phyloP scores from a whole-genome alignment of 768 basidiomycete species.

The Agrocybe praecox region DNA sequence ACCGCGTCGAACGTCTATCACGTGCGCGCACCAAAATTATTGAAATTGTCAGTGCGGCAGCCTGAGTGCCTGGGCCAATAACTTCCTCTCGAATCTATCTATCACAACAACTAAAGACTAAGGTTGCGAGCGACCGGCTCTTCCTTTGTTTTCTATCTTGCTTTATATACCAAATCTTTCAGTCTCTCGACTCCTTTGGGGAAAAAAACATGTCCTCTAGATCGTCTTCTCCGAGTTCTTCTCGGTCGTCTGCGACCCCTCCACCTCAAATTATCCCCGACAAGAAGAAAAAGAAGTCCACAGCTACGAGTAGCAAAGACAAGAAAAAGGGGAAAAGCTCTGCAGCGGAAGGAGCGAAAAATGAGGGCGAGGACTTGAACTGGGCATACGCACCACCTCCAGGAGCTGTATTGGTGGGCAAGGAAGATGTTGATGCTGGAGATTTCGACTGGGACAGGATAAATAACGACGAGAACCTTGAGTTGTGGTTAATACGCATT shows the following conservation, averaged over 20 bases:
- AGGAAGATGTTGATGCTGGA: constrained; percentile 46
- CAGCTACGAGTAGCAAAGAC: constrained; percentile 14
- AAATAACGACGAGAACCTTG: constrained; percentile 55
- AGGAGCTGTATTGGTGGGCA: constrained; percentile 51
- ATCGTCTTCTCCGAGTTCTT: constrained; percentile 16
- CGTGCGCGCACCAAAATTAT: too few relatives aligned
- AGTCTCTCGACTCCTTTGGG: too few relatives aligned
- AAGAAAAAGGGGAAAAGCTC: constrained; percentile 27
- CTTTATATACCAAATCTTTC: too few relatives aligned
- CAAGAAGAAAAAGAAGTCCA: constrained; percentile 19
- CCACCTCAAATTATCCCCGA: constrained; percentile 11
- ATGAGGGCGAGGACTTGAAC: constrained; percentile 54
- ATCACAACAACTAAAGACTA: too few relatives aligned
- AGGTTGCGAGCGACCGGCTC: too few relatives aligned
- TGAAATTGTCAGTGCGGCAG: too few relatives aligned
- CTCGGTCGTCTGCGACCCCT: constrained; percentile 16
- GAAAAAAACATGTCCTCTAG: neutral
- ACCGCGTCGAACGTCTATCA: too few relatives aligned
- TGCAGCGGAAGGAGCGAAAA: constrained; percentile 34
- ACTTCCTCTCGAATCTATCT: too few relatives aligned
- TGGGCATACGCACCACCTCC: constrained; percentile 66
- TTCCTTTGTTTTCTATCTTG: too few relatives aligned
- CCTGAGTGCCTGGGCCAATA: too few relatives aligned
- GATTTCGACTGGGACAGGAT: constrained; percentile 74
- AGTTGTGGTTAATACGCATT: constrained; percentile 72